Conservation (phyloP, 805 yeast genomes). For the Hanseniaspora meyeri region DNA sequence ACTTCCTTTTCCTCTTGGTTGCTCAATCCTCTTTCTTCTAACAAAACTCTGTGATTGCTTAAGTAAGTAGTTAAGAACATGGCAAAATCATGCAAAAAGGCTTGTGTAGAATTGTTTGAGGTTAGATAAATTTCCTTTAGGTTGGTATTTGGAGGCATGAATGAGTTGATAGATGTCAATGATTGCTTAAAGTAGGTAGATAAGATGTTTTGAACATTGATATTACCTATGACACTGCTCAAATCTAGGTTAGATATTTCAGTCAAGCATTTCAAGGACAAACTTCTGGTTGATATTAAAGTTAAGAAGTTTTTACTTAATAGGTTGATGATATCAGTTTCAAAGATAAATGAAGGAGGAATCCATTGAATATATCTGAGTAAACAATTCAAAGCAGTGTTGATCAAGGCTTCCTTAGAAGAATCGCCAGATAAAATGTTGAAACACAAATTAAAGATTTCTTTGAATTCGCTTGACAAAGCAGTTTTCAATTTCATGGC, state of each 20-base stretch:
- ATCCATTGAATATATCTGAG: conserved; percentile 89
- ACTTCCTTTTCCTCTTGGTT: conserved; percentile 32
- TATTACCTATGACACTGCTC: conserved; percentile 29
- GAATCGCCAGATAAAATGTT: conserved; percentile 83
- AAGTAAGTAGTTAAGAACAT: conserved; percentile 81
- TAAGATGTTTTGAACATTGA: conserved; percentile 35
- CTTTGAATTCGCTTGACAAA: conserved; percentile 82
- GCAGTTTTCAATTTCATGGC: conserved; percentile 69
- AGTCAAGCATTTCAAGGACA: conserved; percentile 81
- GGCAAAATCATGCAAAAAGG: conserved; percentile 87
- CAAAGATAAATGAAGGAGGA: conserved; percentile 79
- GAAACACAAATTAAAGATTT: conserved; percentile 82
- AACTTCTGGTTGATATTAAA: conserved; percentile 67
- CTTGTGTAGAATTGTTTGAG: conserved; percentile 77
- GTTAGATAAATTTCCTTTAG: conserved; percentile 56
- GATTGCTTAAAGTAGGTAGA: conserved; percentile 58
- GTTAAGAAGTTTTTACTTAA: conserved; percentile 65
- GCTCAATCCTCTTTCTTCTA: conserved; percentile 36
- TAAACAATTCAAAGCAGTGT: conserved; percentile 71
- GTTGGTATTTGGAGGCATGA: conserved; percentile 61
- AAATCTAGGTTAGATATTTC: conserved; percentile 59
- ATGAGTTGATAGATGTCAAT: conserved; percentile 51
- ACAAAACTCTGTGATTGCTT: conserved; percentile 52
- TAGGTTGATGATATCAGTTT: conserved; percentile 64
- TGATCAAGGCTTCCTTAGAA: conserved; percentile 61